phyloP scores from a whole-genome alignment of 139 green algal species.

The Auxenochlorella protothecoides region DNA sequence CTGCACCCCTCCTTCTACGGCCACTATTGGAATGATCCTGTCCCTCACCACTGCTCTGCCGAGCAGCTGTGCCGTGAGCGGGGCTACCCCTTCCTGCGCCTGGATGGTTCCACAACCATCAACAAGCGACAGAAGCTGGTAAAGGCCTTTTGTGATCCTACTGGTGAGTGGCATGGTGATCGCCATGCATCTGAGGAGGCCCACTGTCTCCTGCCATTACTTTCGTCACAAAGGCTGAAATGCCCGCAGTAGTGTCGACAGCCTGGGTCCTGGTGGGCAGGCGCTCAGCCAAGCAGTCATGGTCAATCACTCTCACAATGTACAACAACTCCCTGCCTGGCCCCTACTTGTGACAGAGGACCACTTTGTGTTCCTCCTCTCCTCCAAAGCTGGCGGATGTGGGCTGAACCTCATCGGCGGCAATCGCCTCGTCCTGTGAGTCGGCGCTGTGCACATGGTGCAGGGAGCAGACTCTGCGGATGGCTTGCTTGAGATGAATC shows the following conservation, averaged over 20 bases:
- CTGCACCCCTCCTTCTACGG: too few relatives aligned
- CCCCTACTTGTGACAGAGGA: slow-evolving; percentile 14
- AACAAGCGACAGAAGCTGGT: slow-evolving; percentile 95
- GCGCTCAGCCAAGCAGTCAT: too few relatives aligned
- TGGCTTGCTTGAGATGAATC: too few relatives aligned
- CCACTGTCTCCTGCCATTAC: neutral
- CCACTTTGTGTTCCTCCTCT: slow-evolving; percentile 96
- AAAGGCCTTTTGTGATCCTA: slow-evolving; percentile 60
- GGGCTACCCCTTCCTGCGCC: slow-evolving; percentile 73
- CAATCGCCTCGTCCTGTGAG: slow-evolving; percentile 85
- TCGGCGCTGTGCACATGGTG: too few relatives aligned
- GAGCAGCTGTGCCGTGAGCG: slow-evolving; percentile 69
- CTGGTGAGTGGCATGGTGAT: neutral
- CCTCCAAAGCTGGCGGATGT: slow-evolving; percentile 88
- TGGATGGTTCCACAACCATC: slow-evolving; percentile 86
- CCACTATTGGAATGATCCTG: too few relatives aligned
- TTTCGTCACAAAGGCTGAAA: too few relatives aligned
- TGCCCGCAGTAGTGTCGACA: too few relatives aligned
- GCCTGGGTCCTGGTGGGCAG: too few relatives aligned
- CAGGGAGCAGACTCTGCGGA: too few relatives aligned
- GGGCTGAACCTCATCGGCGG: slow-evolving; percentile 96
- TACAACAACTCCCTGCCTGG: neutral
- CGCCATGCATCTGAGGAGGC: neutral
- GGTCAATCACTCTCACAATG: too few relatives aligned
- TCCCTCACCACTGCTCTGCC: neutral